phyloP scores from a whole-genome alignment of 768 basidiomycete species.

The Phylloporus sp. region DNA sequence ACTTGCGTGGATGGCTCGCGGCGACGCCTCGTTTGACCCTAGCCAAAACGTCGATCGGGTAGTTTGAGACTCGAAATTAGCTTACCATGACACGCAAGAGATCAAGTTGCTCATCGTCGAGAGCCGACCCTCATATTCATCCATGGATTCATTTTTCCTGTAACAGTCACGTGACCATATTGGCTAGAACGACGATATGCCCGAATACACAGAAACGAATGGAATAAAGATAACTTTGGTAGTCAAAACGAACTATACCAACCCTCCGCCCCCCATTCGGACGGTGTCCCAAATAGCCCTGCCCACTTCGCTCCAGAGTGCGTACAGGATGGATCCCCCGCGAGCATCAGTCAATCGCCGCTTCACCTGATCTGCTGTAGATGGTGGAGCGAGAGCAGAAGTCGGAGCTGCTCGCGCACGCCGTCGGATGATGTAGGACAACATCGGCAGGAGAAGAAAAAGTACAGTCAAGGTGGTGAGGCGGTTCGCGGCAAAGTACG shows the following conservation, averaged over 20 bases:
- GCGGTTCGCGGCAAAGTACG: constrained; percentile 45
- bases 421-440: constrained; percentile 48
- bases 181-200: not conserved
- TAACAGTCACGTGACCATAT: constrained; percentile 15
- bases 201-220: not conserved
- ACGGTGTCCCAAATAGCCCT: constrained; percentile 60
- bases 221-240: constrained; percentile 19
- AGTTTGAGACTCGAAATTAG: not conserved
- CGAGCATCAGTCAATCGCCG: constrained; percentile 45
- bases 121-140: not conserved
- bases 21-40: constrained; percentile 82
- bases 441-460: constrained; percentile 37
- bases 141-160: constrained; percentile 8
- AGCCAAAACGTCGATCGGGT: not conserved
- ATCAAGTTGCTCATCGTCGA: constrained; percentile 65
- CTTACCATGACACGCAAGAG: constrained; percentile 60
- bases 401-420: constrained; percentile 32
- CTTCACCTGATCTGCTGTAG: constrained; percentile 55
- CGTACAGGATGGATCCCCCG: constrained; percentile 31
- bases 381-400: constrained; percentile 15
- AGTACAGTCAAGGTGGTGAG: constrained; percentile 42
- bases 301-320: constrained; percentile 49
- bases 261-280: constrained; percentile 71
- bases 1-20: constrained; percentile 71
- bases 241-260: constrained; percentile 40